These are phyloP conservation scores for Fusarium veterinarium DNA, from an alignment of 2,329 filamentous ascomycete genomes.

Conservation along the genomic window DNA sequence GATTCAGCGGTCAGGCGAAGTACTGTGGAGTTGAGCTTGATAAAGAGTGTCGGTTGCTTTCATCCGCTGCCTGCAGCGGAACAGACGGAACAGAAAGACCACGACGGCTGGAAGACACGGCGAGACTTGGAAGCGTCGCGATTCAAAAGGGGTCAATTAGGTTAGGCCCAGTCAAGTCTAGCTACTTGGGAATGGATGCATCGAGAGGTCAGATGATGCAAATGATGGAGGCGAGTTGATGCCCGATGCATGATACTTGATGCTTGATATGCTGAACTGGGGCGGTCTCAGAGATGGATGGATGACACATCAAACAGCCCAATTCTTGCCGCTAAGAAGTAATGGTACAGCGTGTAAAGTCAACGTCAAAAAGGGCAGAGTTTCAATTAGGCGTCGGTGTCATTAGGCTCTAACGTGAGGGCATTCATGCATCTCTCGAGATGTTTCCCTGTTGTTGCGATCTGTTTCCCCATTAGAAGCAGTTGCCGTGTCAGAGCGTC, in stretches of 20 bases:
- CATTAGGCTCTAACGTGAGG: constrained; percentile 20
- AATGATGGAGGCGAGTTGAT: constrained; percentile 25
- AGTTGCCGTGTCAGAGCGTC: constrained; percentile 9
- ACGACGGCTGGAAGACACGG: background rate
- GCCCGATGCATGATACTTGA: constrained; percentile 21
- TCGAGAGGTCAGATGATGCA: constrained; percentile 6
- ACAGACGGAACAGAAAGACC: constrained; percentile 12
- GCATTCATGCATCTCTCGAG: constrained; percentile 7
- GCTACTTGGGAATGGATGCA: constrained; percentile 2
- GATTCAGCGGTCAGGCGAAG: constrained; percentile 10
- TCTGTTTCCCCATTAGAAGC: constrained; percentile 5
- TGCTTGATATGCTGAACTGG: constrained; percentile 8
- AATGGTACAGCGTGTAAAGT: background rate
- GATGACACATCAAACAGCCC: background rate
- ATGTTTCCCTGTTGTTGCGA: constrained; percentile 12
- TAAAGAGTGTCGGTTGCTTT: constrained; percentile 13
- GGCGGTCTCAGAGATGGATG: background rate
- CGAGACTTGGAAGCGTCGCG: background rate
- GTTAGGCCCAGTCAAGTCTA: background rate
- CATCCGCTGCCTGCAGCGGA: constrained; percentile 16
- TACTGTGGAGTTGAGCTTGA: constrained; percentile 23
- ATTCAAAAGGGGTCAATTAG: background rate
- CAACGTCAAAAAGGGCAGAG: constrained; percentile 10
- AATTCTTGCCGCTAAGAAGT: background rate
- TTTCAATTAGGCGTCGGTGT: constrained; percentile 27